Base-by-base conservation (phyloP, 2,329 filamentous ascomycete genomes). In the Septoria petroselini region DNA sequence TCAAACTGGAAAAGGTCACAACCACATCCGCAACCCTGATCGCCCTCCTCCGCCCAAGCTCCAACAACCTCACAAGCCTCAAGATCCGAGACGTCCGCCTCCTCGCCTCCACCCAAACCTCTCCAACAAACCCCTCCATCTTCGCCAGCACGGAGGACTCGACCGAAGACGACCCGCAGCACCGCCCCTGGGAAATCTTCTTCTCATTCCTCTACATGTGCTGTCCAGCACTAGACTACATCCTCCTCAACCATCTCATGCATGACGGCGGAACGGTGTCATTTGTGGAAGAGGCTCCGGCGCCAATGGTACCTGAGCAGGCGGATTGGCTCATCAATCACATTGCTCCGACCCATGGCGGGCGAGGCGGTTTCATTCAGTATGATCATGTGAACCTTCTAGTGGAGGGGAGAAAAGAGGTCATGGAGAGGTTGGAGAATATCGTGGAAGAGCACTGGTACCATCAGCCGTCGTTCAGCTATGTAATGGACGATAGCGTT, bases 1-100 rank as follows among this genome's bases (percentile, higher is more conserved):
- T 66, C 23, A 66, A 66, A 38, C 56, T 66, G 0, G 64, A 66
- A 35, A 64, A 62, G 41, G 39, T 65, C 30, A 58, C 54, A n/a
- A 57, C 62, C 3, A 55, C 56, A 7, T 48, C 62, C 6, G 7
- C 33, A 2, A 58, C 43, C 0, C 51, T 66, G 12, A 41, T 56
- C 18, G 41, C 47, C 5, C 57, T 65, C 25, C 52, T 65, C 3
- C 18, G 15, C 5, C 61, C 64, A 4, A 58, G 52, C 5, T 42
- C 52, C 3, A 1, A 23, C 2, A 41, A 37, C 7, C 54, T 65
- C 1, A 59, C 51, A 14, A 65, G 63, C 49, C 48, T 66, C 25
- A 66, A 66, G 39, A 35, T 66, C 21, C 58, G 63, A 21, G 58
- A 65, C 47, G 54, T 65, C 8, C 60, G 62, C 15, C 59, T 66